Percentiles rank a stretch among this genome's conserved stretches.
Conservation (phyloP, 202 grass and related monocot genomes). For the Schoenoplectus triqueter region DNA sequence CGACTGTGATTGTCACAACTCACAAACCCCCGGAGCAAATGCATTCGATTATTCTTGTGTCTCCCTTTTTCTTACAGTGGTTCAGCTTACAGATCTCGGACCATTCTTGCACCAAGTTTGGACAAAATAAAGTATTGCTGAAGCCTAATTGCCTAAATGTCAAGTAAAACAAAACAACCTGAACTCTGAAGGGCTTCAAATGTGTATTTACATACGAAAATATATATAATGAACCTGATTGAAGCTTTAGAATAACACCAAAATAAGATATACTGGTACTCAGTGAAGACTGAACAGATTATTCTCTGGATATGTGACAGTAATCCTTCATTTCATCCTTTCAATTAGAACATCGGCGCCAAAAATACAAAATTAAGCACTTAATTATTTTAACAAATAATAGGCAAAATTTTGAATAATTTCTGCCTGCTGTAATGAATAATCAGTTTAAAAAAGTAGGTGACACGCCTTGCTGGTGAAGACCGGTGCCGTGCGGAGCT, state of each 20-base stretch:
- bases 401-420: background rate
- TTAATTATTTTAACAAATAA: background rate
- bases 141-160: too few relatives aligned
- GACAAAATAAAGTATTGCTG: too few relatives aligned
- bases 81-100: too few relatives aligned
- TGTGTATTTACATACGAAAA: background rate
- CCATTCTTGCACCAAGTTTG: too few relatives aligned
- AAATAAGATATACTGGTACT: background rate
- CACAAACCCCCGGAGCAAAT: too few relatives aligned
- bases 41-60: too few relatives aligned
- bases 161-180: too few relatives aligned
- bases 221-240: background rate
- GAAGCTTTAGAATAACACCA: background rate
- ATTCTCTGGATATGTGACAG: background rate
- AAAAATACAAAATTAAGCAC: background rate
- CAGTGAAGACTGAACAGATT: background rate
- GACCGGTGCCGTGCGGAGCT: conserved; percentile 56
- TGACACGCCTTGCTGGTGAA: conserved; percentile 33
- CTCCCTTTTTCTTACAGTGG: too few relatives aligned
- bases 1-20: too few relatives aligned
- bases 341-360: background rate
- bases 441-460: background rate
- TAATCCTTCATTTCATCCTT: background rate
- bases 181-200: too few relatives aligned
- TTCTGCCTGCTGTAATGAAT: background rate